These are phyloP conservation scores for Petunia hybrid DNA, from an alignment of 305 asterid genomes.

Conservation along the genomic window DNA sequence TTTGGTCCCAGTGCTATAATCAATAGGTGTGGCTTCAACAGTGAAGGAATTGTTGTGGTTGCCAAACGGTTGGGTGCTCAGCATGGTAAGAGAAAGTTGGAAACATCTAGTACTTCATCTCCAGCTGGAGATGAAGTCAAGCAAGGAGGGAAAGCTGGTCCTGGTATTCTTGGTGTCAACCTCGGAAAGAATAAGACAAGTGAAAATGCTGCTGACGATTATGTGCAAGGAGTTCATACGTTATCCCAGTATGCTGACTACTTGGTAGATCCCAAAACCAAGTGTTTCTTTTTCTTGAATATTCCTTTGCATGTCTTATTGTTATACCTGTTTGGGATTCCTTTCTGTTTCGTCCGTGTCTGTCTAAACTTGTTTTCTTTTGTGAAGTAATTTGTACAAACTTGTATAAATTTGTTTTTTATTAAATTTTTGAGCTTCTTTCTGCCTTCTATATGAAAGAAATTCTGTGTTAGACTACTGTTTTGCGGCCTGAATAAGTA, in stretches of 20 bases:
- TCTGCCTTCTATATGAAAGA: background rate
- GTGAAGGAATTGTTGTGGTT: constrained; percentile 97
- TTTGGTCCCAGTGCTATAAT: constrained; percentile 78
- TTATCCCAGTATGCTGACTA: constrained; percentile 98
- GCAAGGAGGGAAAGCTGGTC: constrained; percentile 98
- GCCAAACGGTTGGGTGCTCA: constrained; percentile 96
- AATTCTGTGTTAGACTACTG: background rate
- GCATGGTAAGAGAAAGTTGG: constrained; percentile 93
- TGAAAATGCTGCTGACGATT: constrained; percentile 97
- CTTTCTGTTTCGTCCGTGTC: background rate
- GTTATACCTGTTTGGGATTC: background rate
- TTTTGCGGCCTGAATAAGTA: background rate
- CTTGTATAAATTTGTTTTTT: background rate
- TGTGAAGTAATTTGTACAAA: background rate
- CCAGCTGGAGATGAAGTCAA: constrained; percentile 69
- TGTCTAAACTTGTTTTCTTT: background rate
- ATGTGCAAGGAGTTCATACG: constrained; percentile 99
- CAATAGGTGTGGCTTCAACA: constrained; percentile 96
- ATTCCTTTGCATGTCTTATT: background rate
- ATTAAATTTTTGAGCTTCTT: background rate
- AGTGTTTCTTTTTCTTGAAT: constrained; percentile 15
- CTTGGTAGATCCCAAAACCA: constrained; percentile 58
- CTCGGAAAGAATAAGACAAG: constrained; percentile 96
- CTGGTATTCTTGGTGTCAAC: constrained; percentile 97
- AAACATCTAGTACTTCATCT: constrained; percentile 73